Evolutionary conservation across 805 yeast genomes (phyloP), one percentile per base, ranked within the genome.

Genomic region (Grigorovia yakushimaensis): DNA sequence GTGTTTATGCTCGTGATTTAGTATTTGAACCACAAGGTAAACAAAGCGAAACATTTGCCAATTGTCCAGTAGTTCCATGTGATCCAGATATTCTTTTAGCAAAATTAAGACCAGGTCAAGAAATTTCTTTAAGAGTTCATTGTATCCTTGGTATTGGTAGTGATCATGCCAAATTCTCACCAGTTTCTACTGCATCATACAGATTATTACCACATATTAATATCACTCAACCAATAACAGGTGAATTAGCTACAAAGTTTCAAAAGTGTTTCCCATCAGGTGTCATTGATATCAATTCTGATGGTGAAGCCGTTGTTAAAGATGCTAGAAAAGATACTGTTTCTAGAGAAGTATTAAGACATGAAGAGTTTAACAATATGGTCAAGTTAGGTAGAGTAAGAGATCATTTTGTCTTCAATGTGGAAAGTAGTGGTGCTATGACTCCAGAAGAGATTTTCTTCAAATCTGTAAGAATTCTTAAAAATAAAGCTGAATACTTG

Each of bases 121-220:
- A 93, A 68, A 89, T 93, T 53, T 78, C 91, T 23, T 73, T 93
- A 54, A 76, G 88, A 61, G 95, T 84, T 48, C 96, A 88, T 69
- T 93, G 97, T 64, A 73, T 89, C 27, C 73, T 91, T 52, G 98
- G 98, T 49, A 70, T 86, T 54, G 98, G 97, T 45, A 69, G 88
- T 39, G 98, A 93, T 66, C 98, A 93, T 67, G 97, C 98, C 50
- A 93, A 93, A 68, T 93, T 87, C 65, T 88, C 97, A 7, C 98
- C 98, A 5, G 98, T 93, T 10, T 78, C 95, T 17, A 93, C 98
- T 13, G 97, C 98, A 2, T 86, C 96, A 13, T 93, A 93, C 70
- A 78, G 98, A 68, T 73, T 93, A 61, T 68, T 93, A 71, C 98
- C 98, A 15, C 82, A 79, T 22, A 89, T 89, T 56, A 81, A 84